Evolutionary conservation across 2,329 filamentous ascomycete genomes (phyloP).

Genomic region (Celoporthe dispersa): DNA sequence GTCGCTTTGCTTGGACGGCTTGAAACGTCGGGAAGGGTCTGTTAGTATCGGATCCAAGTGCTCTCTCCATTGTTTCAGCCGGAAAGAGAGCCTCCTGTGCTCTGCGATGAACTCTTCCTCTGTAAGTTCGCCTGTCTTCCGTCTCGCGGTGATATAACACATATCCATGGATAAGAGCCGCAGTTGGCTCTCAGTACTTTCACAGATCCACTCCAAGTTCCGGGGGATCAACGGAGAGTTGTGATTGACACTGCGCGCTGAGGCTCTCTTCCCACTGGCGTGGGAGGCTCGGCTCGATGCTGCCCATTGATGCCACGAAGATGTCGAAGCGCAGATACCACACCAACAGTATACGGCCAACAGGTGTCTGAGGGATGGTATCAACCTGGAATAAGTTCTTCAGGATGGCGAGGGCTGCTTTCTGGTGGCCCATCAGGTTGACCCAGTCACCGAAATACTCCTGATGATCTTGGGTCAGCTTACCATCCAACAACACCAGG

Average conservation of each 20-base stretch:
- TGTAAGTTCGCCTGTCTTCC: constrained; percentile 66
- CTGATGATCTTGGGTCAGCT: constrained; percentile 48
- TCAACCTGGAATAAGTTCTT: constrained; percentile 78
- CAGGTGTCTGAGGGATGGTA: constrained; percentile 70
- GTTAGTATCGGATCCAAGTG: constrained; percentile 66
- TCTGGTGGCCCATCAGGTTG: constrained; percentile 89
- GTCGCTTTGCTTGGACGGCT: constrained; percentile 58
- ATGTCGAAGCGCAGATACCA: constrained; percentile 94
- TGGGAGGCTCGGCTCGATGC: constrained; percentile 73
- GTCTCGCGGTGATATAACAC: constrained; percentile 74
- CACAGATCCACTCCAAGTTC: constrained; percentile 68
- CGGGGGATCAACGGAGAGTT: constrained; percentile 63
- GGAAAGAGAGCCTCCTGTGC: constrained; percentile 57
- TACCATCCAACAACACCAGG: neutral
- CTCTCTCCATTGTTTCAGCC: constrained; percentile 52
- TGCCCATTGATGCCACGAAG: constrained; percentile 81
- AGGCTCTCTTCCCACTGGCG: constrained; percentile 77
- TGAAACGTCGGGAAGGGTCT: constrained; percentile 66
- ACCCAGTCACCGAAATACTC: constrained; percentile 96
- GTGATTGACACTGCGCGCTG: constrained; percentile 65
- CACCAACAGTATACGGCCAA: constrained; percentile 74
- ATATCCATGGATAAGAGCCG: constrained; percentile 80
- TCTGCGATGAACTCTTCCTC: constrained; percentile 68
- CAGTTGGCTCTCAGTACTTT: constrained; percentile 67
- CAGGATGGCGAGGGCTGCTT: constrained; percentile 82